Evolutionary conservation across 129 eudicot genomes (phyloP).

Genomic region (Arctium lappa): DNA sequence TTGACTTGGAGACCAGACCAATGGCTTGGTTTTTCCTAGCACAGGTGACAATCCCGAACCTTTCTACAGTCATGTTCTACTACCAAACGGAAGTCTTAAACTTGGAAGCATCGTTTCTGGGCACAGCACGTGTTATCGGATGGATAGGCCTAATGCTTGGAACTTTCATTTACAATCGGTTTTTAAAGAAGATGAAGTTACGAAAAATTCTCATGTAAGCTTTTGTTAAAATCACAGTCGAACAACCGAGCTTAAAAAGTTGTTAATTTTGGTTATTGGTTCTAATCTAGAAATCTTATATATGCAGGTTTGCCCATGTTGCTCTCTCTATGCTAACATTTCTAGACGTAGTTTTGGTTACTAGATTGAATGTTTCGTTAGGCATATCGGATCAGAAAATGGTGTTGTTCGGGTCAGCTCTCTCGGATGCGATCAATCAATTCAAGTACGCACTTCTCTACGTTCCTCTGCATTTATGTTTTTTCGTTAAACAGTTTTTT

Average conservation of each 20-base stretch:
- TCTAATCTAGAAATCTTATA: not conserved
- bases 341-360: conserved; percentile 69
- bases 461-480: not conserved
- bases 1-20: conserved; percentile 61
- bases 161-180: conserved; percentile 77
- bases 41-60: conserved; percentile 78
- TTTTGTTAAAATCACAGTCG: not conserved
- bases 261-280: conserved; percentile 5
- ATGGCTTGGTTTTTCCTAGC: conserved; percentile 98
- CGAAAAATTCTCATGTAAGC: conserved; percentile 81
- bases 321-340: conserved; percentile 54
- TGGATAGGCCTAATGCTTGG: conserved; percentile 95
- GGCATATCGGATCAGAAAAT: conserved; percentile 76
- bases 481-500: not conserved
- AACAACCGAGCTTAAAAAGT: not conserved
- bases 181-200: conserved; percentile 73
- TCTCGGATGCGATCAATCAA: conserved; percentile 87
- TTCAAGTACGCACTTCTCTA: conserved; percentile 59
- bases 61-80: conserved; percentile 87
- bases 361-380: conserved; percentile 61
- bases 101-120: conserved; percentile 88
- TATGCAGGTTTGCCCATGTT: conserved; percentile 81
- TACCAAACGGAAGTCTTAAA: conserved; percentile 84
- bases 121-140: conserved; percentile 84
- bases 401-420: conserved; percentile 87